phyloP scores from a whole-genome alignment of 768 basidiomycete genomes.

The Lactifluus volemus region DNA sequence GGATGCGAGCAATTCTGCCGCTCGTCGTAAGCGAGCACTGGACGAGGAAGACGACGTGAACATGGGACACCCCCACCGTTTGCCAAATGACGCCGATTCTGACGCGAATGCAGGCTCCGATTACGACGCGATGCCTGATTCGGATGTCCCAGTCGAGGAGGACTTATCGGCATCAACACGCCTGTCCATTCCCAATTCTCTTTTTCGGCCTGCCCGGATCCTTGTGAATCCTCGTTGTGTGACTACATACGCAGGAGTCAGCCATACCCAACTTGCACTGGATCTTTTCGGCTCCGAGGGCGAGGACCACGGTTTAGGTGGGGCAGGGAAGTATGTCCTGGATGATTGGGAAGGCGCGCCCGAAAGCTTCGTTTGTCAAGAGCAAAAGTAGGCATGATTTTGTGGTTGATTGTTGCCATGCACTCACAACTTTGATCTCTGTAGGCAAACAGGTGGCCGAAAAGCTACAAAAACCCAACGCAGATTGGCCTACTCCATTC shows the following conservation, averaged over 20 bases:
- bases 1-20: slow-evolving; percentile 21
- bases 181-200: slow-evolving; percentile 76
- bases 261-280: slow-evolving; percentile 89
- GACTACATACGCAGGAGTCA: slow-evolving; percentile 96
- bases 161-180: slow-evolving; percentile 21
- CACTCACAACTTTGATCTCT: background rate
- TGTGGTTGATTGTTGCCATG: background rate
- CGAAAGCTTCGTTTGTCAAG: slow-evolving; percentile 97
- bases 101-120: slow-evolving; percentile 84
- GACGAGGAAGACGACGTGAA: slow-evolving; percentile 24
- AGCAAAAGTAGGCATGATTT: slow-evolving; percentile 55
- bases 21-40: slow-evolving; percentile 27
- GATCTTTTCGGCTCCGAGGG: slow-evolving; percentile 80
- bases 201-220: slow-evolving; percentile 83
- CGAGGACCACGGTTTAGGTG: slow-evolving; percentile 45
- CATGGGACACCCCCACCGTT: slow-evolving; percentile 24
- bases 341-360: slow-evolving; percentile 97
- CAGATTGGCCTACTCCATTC: slow-evolving; percentile 73
- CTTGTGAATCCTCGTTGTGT: slow-evolving; percentile 94
- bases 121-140: slow-evolving; percentile 77
- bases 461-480: slow-evolving; percentile 85
- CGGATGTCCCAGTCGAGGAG: slow-evolving; percentile 34
- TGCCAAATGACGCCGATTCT: slow-evolving; percentile 36
- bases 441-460: slow-evolving; percentile 79
- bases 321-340: slow-evolving; percentile 65